Base-by-base conservation (phyloP, 768 basidiomycete genomes). In the Tulasnella sp. region DNA sequence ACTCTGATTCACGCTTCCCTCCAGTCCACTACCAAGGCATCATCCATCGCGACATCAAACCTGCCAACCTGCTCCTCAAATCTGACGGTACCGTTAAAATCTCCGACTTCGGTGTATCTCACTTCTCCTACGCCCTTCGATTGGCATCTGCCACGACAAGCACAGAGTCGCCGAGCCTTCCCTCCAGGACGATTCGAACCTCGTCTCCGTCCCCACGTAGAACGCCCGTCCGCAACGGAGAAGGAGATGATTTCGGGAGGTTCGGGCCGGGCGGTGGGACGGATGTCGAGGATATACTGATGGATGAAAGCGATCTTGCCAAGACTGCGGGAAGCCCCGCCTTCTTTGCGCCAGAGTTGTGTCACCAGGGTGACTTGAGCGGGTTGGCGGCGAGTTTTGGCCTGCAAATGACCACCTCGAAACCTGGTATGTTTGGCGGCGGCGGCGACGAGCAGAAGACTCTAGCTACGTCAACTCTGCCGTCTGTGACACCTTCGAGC, bases 31-130 rank as follows among this genome's bases (percentile, higher is more conserved):
- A 86, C 66, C 92, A 98, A 68, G 96, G 94, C 22, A 98, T 99
- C 70, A 97, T 99, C 51, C 96, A 99, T 72, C 89, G 96, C 59
- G 96, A 99, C 73, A 98, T 99, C 75, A 99, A 99, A 69, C 96
- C 96, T 25, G 90, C 92, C 48, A 99, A 99, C 71, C 82, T 99
- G 22, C 78, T 99, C 27, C 92, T 89, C 83, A 86, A 87, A 2
- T 77, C 78, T 25, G 87, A 94, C 73, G 83, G 88, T 54, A 80
- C 80, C 60, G 93, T 98, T 72, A 99, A 99, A 73, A 98, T 99
- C 62, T 91, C 86, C 25, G 96, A 99, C 72, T 98, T 99, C 71
- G 96, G 96, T 53, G 92, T 96, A 53, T 93, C 94, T 15, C 91
- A 94, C 69, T 92, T 94, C 71, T 94, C 91, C 3, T 86, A 90